Percentiles rank a stretch among this genome's conserved stretches.
Conservation (phyloP, 176 grass and related monocot species). For the Cenchrus purpureus region DNA sequence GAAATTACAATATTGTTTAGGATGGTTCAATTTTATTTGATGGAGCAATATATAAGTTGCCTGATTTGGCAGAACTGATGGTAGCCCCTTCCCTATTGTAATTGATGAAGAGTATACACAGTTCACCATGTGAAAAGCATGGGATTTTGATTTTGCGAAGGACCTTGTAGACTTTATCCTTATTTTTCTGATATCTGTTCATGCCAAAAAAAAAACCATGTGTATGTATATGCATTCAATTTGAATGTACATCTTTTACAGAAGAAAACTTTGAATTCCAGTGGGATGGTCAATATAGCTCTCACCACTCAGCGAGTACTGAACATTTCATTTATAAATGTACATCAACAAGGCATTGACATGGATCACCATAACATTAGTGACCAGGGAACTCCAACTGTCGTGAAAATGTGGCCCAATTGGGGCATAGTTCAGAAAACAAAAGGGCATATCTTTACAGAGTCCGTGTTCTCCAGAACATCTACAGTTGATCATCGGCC, state of each 20-base stretch:
- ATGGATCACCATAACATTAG: not conserved
- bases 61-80: conserved; percentile 55
- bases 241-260: not conserved
- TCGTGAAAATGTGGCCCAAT: conserved; percentile 38
- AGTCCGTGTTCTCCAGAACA: not conserved
- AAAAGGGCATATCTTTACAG: conserved; percentile 6
- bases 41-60: conserved; percentile 59
- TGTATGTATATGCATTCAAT: conserved; percentile 4
- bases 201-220: not conserved
- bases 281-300: not conserved
- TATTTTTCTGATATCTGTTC: conserved; percentile 9
- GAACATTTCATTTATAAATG: not conserved
- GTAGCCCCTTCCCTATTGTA: conserved; percentile 52
- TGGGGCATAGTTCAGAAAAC: conserved; percentile 36
- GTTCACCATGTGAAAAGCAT: conserved; percentile 47
- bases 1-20: conserved; percentile 54
- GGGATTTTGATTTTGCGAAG: conserved; percentile 54
- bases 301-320: not conserved
- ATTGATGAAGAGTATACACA: conserved; percentile 56
- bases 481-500: conserved; percentile 21
- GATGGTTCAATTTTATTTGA: conserved; percentile 57
- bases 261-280: not conserved
- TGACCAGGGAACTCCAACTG: conserved; percentile 15
- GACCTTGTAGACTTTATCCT: conserved; percentile 22
- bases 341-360: not conserved